Evolutionary conservation across 345 rosid genomes (phyloP), one percentile per base, ranked within the genome.

Genomic region (Salix purpurea): DNA sequence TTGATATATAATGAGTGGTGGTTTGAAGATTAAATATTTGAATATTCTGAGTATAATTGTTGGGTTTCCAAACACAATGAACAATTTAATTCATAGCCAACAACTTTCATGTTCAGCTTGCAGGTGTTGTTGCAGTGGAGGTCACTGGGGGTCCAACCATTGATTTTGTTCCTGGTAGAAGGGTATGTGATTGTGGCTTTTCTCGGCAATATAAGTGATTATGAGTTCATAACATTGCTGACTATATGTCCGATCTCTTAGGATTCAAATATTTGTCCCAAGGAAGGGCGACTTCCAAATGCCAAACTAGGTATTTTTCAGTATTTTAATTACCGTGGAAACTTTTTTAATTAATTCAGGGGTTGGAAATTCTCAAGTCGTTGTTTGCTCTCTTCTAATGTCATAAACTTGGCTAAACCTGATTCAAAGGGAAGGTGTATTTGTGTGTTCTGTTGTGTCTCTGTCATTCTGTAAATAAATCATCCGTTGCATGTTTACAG

Each of bases 81-180:
- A 23, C 54, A n/a, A 40, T 40, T 72, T 75, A 52, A 67, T 60
- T 67, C 12, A 24, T 34, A n/a, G 13, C 58, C 48, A 10, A 56
- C 76, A 40, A 15, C 37, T 80, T 56, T 13, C 75, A 61, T 34
- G 74, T 84, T 50, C 85, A 93, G 98, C 91, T 95, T 83, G 97
- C 97, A 2, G 99, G 98, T 78, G 97, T 91, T 83, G 96, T 93
- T 85, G 99, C 99, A 50, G 96, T 93, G 23, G 99, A 95, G 86
- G 86, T 93, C 74, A 93, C 98, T 76, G 98, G 99, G 77, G 98
- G 98, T 74, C 98, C 99, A 65, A 83, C 91, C 21, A 72, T 95
- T 78, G 90, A 81, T 61, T 93, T 95, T 73, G 91, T 88, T 78
- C 98, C 97, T 24, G 99, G 99, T 68, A 89, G 98, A 88, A 90